Conservation (phyloP, 441 rosid genomes). For the Pelargonium cotyledonis region DNA sequence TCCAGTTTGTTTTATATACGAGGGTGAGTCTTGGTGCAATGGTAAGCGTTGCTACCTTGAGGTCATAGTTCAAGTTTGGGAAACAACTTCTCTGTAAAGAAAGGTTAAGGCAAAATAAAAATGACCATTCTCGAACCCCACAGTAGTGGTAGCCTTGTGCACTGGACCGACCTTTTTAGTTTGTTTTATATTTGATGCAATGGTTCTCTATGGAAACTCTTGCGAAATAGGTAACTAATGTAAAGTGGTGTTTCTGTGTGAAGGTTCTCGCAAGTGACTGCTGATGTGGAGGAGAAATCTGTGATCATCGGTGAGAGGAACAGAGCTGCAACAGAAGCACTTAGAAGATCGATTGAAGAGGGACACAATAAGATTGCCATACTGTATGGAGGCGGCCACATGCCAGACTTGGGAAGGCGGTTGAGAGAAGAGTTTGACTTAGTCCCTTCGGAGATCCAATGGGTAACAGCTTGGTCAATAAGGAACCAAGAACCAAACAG, state of each 20-base stretch:
- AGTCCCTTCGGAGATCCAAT: slow-evolving; percentile 55
- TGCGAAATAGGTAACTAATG: too few relatives aligned
- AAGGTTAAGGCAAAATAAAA: too few relatives aligned
- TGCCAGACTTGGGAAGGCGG: slow-evolving; percentile 88
- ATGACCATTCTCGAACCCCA: too few relatives aligned
- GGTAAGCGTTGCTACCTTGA: too few relatives aligned
- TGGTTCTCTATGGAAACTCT: too few relatives aligned
- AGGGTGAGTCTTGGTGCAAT: too few relatives aligned
- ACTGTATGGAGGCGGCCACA: slow-evolving; percentile 90
- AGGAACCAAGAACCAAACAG: slow-evolving; percentile 40
- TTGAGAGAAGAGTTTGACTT: slow-evolving; percentile 66
- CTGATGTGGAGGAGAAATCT: slow-evolving; percentile 65
- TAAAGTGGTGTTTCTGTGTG: slow-evolving; percentile 13
- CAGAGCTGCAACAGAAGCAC: slow-evolving; percentile 62
- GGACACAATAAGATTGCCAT: slow-evolving; percentile 74
- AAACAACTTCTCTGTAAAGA: too few relatives aligned
- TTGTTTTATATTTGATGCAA: too few relatives aligned
- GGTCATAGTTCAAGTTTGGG: too few relatives aligned
- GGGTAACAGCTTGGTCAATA: slow-evolving; percentile 95
- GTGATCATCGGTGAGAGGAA: slow-evolving; percentile 93
- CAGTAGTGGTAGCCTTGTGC: too few relatives aligned
- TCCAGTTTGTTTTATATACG: too few relatives aligned
- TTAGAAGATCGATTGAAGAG: slow-evolving; percentile 50
- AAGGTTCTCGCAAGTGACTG: slow-evolving; percentile 67
- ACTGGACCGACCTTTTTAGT: too few relatives aligned